A percentile compares a stretch with the other conserved stretches of the same genome.
Conservation (phyloP, 257 asterid genomes). For the Avicennia marina region DNA sequence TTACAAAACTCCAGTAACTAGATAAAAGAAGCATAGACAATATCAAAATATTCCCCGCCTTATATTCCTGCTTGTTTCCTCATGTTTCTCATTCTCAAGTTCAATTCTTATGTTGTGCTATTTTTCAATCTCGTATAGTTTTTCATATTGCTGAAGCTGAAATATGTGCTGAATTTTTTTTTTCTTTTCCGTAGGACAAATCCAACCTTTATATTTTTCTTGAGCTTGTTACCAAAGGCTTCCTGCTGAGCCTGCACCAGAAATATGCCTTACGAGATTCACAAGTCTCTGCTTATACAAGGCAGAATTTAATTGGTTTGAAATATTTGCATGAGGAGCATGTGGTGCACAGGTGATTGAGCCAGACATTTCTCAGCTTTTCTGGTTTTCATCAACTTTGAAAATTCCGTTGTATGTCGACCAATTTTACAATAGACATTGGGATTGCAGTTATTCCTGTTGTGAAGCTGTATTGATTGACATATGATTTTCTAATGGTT, state of each 20-base stretch:
- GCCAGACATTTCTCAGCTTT: background rate
- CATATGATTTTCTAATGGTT: background rate
- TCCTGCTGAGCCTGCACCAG: constrained; percentile 43
- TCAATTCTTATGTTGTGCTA: no score
- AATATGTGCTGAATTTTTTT: no score
- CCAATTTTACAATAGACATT: constrained; percentile 36
- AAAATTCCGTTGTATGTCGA: constrained; percentile 65
- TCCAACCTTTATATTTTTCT: constrained; percentile 53
- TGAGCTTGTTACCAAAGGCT: constrained; percentile 56
- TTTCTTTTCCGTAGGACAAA: constrained; percentile 30
- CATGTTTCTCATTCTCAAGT: no score
- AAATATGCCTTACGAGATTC: constrained; percentile 46
- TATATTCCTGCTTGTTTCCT: no score
- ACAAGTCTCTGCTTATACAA: constrained; percentile 58
- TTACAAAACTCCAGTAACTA: no score
- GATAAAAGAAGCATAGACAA: no score
- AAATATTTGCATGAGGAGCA: constrained; percentile 48
- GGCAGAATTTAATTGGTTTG: constrained; percentile 58
- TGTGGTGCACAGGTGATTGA: constrained; percentile 60
- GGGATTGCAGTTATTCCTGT: no score
- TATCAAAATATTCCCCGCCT: no score
- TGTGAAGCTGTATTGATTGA: background rate
- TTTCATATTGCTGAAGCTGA: no score
- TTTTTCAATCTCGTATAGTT: no score
- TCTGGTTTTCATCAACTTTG: background rate